These are phyloP conservation scores for Vitis hybrid DNA, from an alignment of 177 flowering plant genomes.

Conservation along the genomic window DNA sequence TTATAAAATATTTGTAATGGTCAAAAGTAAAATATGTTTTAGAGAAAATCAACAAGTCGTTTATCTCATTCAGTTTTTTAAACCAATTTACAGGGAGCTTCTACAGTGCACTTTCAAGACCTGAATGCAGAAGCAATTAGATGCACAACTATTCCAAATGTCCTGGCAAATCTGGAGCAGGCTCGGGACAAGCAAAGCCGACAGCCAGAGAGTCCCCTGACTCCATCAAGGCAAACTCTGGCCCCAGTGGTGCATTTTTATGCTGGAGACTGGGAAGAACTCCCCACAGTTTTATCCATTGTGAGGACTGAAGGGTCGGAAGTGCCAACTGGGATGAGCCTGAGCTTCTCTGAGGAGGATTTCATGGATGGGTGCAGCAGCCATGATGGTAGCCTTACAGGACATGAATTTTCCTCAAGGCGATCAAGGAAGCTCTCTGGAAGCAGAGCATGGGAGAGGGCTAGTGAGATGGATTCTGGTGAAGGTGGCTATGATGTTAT, in stretches of 20 bases:
- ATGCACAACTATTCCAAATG: conserved; percentile 88
- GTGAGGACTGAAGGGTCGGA: conserved; percentile 56
- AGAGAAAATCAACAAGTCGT: not conserved
- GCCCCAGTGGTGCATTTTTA: conserved; percentile 75
- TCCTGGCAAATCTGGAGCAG: conserved; percentile 84
- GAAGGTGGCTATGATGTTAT: conserved; percentile 91
- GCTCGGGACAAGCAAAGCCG: conserved; percentile 84
- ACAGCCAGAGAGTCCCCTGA: conserved; percentile 81
- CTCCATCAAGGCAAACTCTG: conserved; percentile 78
- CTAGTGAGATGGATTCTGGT: conserved; percentile 56
- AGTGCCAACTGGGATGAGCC: conserved; percentile 48
- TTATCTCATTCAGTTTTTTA: conserved; percentile 2
- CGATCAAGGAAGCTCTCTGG: conserved; percentile 87
- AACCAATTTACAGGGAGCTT: conserved; percentile 65
- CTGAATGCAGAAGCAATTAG: conserved; percentile 76
- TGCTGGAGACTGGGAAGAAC: conserved; percentile 96
- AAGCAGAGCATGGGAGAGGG: conserved; percentile 93
- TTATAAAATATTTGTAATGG: not conserved
- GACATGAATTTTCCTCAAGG: conserved; percentile 64
- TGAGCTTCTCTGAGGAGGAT: conserved; percentile 90
- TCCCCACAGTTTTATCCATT: conserved; percentile 69
- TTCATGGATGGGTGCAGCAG: conserved; percentile 85
- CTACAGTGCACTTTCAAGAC: conserved; percentile 82
- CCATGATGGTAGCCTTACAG: conserved; percentile 79
- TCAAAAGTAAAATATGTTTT: not conserved